Evolutionary conservation across 2,329 filamentous ascomycete genomes (phyloP).

Genomic region (Capronia americana): DNA sequence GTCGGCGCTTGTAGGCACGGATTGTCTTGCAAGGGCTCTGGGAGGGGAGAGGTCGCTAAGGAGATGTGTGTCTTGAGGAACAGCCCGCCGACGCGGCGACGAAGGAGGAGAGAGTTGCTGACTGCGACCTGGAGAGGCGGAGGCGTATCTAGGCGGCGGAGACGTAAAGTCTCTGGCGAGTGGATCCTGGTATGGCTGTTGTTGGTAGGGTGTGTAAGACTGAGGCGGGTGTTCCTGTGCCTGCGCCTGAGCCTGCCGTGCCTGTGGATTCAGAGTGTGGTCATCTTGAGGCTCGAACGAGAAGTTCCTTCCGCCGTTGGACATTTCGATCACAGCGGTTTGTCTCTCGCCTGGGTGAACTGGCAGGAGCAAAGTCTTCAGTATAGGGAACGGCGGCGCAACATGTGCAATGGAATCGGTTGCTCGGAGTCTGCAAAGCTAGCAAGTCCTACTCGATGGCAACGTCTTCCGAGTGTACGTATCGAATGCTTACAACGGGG

Average conservation of each 20-base stretch:
- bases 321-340: constrained; percentile 31
- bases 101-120: constrained; percentile 31
- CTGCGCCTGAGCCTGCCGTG: constrained; percentile 8
- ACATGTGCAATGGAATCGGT: background rate
- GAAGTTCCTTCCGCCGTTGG: constrained; percentile 34
- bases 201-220: constrained; percentile 31
- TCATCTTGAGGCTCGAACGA: constrained; percentile 41
- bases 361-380: background rate
- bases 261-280: constrained; percentile 19
- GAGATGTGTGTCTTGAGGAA: constrained; percentile 30
- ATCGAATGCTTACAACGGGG: too few species aligned
- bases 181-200: constrained; percentile 32
- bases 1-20: constrained; percentile 22
- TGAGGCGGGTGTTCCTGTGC: constrained; percentile 21
- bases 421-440: background rate
- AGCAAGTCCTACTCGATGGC: background rate
- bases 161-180: constrained; percentile 38
- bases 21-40: constrained; percentile 26
- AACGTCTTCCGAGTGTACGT: background rate
- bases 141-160: constrained; percentile 39
- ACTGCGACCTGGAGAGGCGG: constrained; percentile 27
- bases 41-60: constrained; percentile 27
- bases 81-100: constrained; percentile 27
- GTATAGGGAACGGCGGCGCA: background rate
- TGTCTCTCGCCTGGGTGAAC: background rate